Conservation (phyloP, 495 filamentous ascomycete genomes). For the Amphirosellinia nigrospora region DNA sequence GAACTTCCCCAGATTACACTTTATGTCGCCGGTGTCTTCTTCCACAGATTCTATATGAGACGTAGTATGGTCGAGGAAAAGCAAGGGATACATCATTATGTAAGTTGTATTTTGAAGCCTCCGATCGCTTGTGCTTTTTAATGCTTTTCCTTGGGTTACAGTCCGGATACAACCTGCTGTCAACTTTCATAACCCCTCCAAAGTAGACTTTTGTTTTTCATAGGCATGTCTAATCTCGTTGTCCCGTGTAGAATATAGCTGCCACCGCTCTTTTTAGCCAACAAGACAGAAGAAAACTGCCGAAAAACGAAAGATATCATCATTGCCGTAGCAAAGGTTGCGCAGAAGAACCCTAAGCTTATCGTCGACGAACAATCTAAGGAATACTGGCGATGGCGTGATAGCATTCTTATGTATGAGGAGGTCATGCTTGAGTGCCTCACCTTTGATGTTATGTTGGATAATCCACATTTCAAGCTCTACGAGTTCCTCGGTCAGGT, state of each 20-base stretch:
- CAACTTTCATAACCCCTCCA: background rate
- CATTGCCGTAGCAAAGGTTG: constrained; percentile 88
- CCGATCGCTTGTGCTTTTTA: background rate
- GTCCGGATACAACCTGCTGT: background rate
- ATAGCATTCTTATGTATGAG: constrained; percentile 88
- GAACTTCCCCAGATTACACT: constrained; percentile 91
- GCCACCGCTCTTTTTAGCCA: constrained; percentile 93
- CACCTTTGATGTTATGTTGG: constrained; percentile 91
- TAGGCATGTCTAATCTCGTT: constrained; percentile 16
- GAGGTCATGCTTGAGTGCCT: constrained; percentile 88
- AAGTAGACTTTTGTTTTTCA: background rate
- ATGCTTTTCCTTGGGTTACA: background rate
- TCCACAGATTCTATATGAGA: constrained; percentile 96
- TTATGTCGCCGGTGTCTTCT: constrained; percentile 88
- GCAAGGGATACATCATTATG: constrained; percentile 81
- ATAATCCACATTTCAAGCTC: constrained; percentile 81
- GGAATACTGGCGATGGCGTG: constrained; percentile 96
- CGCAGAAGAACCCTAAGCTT: constrained; percentile 87
- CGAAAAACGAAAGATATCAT: constrained; percentile 93
- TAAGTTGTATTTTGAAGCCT: constrained; percentile 46
- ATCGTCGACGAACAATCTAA: constrained; percentile 93
- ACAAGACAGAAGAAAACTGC: constrained; percentile 95
- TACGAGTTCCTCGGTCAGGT: constrained; percentile 77
- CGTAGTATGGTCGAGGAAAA: constrained; percentile 73
- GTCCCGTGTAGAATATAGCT: constrained; percentile 67